Evolutionary conservation across 2,329 filamentous ascomycete species (phyloP).

Genomic region (Fusarium pseudonygamai): DNA sequence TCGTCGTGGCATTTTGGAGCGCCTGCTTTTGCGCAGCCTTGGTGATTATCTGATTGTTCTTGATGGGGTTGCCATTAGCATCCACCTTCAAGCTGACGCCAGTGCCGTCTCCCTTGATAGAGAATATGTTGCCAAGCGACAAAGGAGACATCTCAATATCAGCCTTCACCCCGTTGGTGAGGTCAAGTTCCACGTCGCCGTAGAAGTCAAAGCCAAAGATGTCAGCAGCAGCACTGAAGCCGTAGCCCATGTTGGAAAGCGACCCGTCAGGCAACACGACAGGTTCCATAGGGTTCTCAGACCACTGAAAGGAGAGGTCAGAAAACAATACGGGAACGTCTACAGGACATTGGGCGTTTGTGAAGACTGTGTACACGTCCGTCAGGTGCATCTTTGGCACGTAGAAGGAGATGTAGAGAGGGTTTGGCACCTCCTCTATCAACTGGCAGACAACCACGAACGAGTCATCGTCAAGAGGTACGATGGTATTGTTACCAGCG

Average conservation of each 20-base stretch:
- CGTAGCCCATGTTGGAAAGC: neutral
- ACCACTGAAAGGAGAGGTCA: neutral
- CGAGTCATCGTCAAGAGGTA: neutral
- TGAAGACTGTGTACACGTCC: neutral
- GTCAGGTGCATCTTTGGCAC: neutral
- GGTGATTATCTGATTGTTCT: neutral
- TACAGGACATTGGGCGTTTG: neutral
- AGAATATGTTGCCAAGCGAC: neutral
- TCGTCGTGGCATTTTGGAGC: neutral
- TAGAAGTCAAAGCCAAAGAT: neutral
- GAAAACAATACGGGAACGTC: neutral
- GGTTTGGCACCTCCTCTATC: neutral
- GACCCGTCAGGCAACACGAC: neutral
- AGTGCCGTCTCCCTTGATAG: neutral
- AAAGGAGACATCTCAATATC: neutral
- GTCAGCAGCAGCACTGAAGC: neutral
- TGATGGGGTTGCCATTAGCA: neutral
- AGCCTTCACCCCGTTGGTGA: neutral
- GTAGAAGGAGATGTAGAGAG: neutral
- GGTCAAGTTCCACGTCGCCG: neutral
- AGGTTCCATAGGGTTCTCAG: neutral
- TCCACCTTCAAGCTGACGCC: neutral
- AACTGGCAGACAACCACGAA: neutral
- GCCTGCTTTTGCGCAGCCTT: neutral
- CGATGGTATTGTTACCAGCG: neutral